phyloP scores from a whole-genome alignment of 1,284 basidiomycete genomes.

The Cutaneotrichosporon sp. region DNA sequence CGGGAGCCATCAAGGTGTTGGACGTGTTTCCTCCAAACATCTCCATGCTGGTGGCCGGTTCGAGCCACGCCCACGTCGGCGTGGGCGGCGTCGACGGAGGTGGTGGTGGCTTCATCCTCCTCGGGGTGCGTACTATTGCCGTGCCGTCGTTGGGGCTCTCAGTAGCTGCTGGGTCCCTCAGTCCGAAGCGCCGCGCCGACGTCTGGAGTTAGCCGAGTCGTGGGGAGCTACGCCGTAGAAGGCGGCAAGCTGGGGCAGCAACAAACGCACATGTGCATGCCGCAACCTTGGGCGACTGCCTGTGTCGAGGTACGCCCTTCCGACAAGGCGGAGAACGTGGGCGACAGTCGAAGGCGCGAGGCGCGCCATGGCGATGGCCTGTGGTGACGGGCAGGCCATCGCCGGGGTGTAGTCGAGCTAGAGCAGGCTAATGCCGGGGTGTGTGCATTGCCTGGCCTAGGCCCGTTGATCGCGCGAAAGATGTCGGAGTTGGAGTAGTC shows the following conservation, averaged over 20 bases:
- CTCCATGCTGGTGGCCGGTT: not conserved
- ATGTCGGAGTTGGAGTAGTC: not conserved
- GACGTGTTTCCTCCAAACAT: not conserved
- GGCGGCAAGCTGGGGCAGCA: too few relatives aligned
- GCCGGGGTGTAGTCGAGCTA: slow-evolving; percentile 11
- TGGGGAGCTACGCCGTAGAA: not conserved
- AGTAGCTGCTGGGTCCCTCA: slow-evolving; percentile 9
- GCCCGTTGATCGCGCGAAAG: slow-evolving; percentile 3
- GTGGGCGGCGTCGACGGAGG: not conserved
- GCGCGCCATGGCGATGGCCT: slow-evolving; percentile 27
- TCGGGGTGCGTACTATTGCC: slow-evolving; percentile 12
- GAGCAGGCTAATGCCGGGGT: slow-evolving; percentile 2
- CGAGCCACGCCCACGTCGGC: slow-evolving; percentile 11
- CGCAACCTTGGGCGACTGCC: not conserved
- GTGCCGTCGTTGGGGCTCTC: not conserved
- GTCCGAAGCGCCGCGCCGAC: slow-evolving; percentile 15
- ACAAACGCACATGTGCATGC: not conserved
- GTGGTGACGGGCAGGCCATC: slow-evolving; percentile 24
- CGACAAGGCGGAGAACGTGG: slow-evolving; percentile 24
- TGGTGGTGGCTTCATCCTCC: not conserved
- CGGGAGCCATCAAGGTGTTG: not conserved
- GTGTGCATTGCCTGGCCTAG: not conserved
- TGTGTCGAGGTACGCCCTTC: slow-evolving; percentile 21
- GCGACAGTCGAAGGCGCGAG: slow-evolving; percentile 20
- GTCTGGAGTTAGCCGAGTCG: not conserved